Evolutionary conservation across 2,329 filamentous ascomycete species (phyloP), one percentile per base, ranked within the genome.

Genomic region (Zymoseptoria pseudotritici): DNA sequence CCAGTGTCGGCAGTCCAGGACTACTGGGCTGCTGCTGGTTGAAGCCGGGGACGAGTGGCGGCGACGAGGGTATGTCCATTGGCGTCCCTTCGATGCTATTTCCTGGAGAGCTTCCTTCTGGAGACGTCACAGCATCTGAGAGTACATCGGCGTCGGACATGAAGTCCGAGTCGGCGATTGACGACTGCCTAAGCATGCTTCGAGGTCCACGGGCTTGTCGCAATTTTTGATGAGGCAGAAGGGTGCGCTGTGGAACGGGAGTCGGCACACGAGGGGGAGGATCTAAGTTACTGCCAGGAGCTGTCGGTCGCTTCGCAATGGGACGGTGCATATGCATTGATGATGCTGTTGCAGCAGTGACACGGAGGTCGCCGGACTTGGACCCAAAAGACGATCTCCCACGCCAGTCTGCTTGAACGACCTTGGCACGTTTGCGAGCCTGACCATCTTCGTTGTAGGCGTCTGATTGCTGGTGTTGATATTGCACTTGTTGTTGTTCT

Each of bases 281-380:
- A 66, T 91, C 87, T 4, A 88, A 75, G 66, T 89, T 84, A 54
- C 73, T 80, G 36, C 77, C 71, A 3, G 73, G 71, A 19, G 80
- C 79, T 24, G 74, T 76, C 22, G 81, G 77, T 31, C 76, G 76
- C 53, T 77, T 73, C 20, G 82, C 80, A 59, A 90, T 82, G 3
- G 93, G 93, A 52, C 91, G 84, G 73, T 96, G 89, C 54, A 87
- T 87, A 51, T 93, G 88, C 60, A 97, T 81, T 4, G 92, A 96
- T 50, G 91, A 90, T 52, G 92, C 88, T 17, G 90, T 96, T 72
- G 91, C 96, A 53, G 93, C 93, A 61, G 90, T 87, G n/a, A 96
- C 91, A 54, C 92, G 84, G 24, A 97, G 79, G 54, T 94, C 91
- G 9, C 86, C 83, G 2, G 70, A 69, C 29, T 86, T 86, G 49